Evolutionary conservation across 148 eudicot species (phyloP).

Genomic region (Silene latifolia): DNA sequence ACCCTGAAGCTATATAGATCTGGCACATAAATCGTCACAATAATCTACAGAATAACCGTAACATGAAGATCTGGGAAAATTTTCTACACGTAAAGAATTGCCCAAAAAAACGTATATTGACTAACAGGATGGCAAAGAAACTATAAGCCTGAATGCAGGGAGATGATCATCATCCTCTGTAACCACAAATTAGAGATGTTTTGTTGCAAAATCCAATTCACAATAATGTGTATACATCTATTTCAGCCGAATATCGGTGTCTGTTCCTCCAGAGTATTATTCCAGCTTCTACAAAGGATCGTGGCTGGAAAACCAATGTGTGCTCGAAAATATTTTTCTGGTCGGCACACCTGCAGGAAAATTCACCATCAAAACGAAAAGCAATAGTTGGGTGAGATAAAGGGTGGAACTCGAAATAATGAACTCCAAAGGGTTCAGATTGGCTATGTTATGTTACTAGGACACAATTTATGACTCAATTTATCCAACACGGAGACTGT

Average conservation of each 20-base stretch:
- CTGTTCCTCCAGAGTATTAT: slow-evolving; percentile 17
- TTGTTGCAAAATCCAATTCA: slow-evolving; percentile 22
- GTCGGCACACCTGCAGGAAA: slow-evolving; percentile 7
- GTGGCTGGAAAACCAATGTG: slow-evolving; percentile 3
- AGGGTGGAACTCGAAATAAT: no score
- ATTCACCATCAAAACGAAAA: neutral
- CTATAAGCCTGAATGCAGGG: slow-evolving; percentile 16
- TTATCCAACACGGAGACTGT: no score
- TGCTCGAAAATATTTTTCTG: slow-evolving; percentile 1
- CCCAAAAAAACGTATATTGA: slow-evolving; percentile 18
- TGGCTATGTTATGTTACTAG: no score
- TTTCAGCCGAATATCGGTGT: slow-evolving; percentile 12
- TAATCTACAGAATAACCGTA: slow-evolving; percentile 17
- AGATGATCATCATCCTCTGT: slow-evolving; percentile 15
- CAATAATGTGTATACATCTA: slow-evolving; percentile 23
- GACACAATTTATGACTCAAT: no score
- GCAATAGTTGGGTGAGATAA: neutral
- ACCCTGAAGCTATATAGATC: slow-evolving; percentile 13
- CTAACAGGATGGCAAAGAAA: slow-evolving; percentile 17
- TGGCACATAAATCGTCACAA: neutral
- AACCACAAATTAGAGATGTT: slow-evolving; percentile 6
- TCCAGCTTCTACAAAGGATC: slow-evolving; percentile 19
- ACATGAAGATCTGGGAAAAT: neutral
- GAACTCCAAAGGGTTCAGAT: no score
- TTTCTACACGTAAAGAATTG: slow-evolving; percentile 26